Evolutionary conservation across 768 basidiomycete genomes (phyloP), one percentile per base, ranked within the genome.

Genomic region (Kondoa subrosea): DNA sequence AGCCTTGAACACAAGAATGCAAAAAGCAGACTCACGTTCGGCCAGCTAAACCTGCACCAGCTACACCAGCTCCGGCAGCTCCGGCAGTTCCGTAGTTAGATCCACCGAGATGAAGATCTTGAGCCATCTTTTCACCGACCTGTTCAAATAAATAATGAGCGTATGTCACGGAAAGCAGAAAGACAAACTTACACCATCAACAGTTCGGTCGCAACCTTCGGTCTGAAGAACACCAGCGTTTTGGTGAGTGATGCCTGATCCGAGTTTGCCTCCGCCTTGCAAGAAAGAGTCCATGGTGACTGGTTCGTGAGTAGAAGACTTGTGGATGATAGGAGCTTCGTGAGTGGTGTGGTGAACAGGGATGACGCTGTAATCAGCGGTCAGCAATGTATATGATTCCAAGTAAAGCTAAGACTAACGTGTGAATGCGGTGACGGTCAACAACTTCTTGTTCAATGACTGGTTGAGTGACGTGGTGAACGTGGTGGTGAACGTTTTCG

Each of bases 241-340:
- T 17, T 63, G 29, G 61, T 63, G 61, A 17, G 61, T 63, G 61
- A 63, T 32, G 16, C 61, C 61, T 3, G 61, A 63, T 27, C 33
- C 61, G 30, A n/a, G 29, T 33, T 63, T 63, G 27, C 61, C 61
- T 17, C 61, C 61, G 30, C 61, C 61, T 33, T 27, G 15, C 16
- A 63, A n/a, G 61, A 63, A 63, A 33, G 27, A 27, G 29, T 27
- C 15, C 26, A 63, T 27, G 8, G 16, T 27, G 30, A 63, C 61
- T 17, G 15, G 15, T n/a, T 63, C 61, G 61, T 63, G 61, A 12
- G 15, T 27, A n/a, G 26, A 29, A 33, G 27, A 30, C 61, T 63
- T 63, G 61, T 63, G 61, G n/a, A 63, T 31, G 61, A 63, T 63
- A 16, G 61, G 61, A 21, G 61, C 61, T 16, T 63, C 61, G 30